Evolutionary conservation across 164 flowering plant genomes (phyloP), one percentile per base, ranked within the genome.

Genomic region (Saururus chinensis): DNA sequence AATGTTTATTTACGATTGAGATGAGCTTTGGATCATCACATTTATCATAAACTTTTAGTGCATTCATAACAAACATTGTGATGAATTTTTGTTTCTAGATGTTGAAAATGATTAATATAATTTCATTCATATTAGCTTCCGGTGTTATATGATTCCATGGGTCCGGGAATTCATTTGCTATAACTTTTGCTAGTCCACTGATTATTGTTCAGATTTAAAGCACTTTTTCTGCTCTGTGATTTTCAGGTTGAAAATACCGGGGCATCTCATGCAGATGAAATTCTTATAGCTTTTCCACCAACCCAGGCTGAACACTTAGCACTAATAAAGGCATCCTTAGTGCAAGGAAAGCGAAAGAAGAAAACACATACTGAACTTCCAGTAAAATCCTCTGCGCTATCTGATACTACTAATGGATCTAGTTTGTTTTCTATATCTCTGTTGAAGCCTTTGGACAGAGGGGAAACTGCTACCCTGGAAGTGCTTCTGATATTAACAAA

Each of bases 251-350:
- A 95, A 66, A 95, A 89, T 64, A 74, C 55, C 13, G 97, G 90
- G 41, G 51, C 77, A 68, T 68, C 82, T 53, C 79, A 83, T 64
- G 86, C 74, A 66, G 79, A 92, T 40, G 90, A 95, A 74, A 35
- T 87, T 48, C 76, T 88, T 70, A 81, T 91, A 73, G 89, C 97
- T 14, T 89, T 95, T 60, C 82, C 99, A 48, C 89, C 95, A 25
- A 37, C 83, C 21, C 76, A 88, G 73, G 78, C 53, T 73, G 82
- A 89, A 51, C 78, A 75, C 72, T 61, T 95, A 55, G 84, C 99
- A 30, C 25, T 76, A 35, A 62, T 87, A 4, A 84, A 91, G 76
- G 99, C 89, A 19, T 75, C 79, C 9, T 62, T 64, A 17, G 52
- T 77, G 67, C 66, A 57, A 63, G 97, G 96, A 41, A 95, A 95